Evolutionary conservation across 345 rosid species (phyloP).

Genomic region (Sonneratia alba): DNA sequence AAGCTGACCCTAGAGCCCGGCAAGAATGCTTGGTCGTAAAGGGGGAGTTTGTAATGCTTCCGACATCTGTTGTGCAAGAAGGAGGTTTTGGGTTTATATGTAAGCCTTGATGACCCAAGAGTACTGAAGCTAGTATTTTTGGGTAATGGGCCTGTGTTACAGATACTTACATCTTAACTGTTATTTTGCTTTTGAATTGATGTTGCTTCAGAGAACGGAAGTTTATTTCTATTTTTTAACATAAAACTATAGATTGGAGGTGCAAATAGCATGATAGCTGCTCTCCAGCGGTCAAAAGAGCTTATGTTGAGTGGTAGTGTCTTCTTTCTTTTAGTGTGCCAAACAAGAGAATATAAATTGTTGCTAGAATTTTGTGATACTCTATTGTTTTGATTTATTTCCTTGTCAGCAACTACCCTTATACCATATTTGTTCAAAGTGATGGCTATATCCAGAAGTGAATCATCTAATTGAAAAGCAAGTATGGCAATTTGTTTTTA

Average conservation of each 20-base stretch:
- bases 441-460: not conserved
- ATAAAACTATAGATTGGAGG: not conserved
- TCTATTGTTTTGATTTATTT: not conserved
- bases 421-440: not conserved
- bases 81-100: no score
- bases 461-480: not conserved
- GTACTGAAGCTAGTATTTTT: no score
- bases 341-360: not conserved
- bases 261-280: not conserved
- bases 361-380: not conserved
- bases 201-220: not conserved
- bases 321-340: not conserved
- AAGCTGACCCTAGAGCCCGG: no score
- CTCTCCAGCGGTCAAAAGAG: not conserved
- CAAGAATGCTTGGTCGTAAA: no score
- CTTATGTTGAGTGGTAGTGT: not conserved
- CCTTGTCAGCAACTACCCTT: not conserved
- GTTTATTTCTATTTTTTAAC: not conserved
- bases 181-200: not conserved
- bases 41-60: no score
- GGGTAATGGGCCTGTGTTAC: no score
- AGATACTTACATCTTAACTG: no score
- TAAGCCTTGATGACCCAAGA: no score
- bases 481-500: not conserved
- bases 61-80: no score